Percentiles rank a stretch among this genome's conserved stretches.
These are phyloP conservation scores for Pythium pyrilobum DNA, from an alignment of 352 stramenopile species.

Conservation along the genomic window DNA sequence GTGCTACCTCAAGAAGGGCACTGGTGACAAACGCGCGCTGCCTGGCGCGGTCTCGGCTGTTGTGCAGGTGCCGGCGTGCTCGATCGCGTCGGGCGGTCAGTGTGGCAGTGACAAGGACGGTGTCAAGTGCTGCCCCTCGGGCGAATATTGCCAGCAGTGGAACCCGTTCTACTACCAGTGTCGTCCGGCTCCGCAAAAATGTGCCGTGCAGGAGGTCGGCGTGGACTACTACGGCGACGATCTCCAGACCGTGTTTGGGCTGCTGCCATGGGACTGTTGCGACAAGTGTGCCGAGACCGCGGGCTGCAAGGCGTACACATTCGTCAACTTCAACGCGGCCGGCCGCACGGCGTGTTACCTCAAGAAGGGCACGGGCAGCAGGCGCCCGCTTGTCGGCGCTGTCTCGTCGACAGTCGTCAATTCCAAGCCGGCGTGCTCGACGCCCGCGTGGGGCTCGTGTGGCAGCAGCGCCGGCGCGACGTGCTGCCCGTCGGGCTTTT, in stretches of 20 bases:
- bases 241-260: slow-evolving; percentile 33
- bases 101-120: slow-evolving; percentile 20
- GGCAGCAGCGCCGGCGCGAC: slow-evolving; percentile 7
- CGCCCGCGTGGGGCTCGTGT: slow-evolving; percentile 8
- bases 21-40: background rate
- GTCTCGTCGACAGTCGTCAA: slow-evolving; percentile 6
- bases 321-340: slow-evolving; percentile 48
- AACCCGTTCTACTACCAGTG: slow-evolving; percentile 63
- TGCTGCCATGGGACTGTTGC: slow-evolving; percentile 38
- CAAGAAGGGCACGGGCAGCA: slow-evolving; percentile 23
- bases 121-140: slow-evolving; percentile 29
- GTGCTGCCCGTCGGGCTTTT: slow-evolving; percentile 17
- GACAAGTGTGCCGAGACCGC: slow-evolving; percentile 29
- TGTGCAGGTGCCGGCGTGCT: slow-evolving; percentile 2
- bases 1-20: slow-evolving; percentile 19
- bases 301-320: slow-evolving; percentile 50
- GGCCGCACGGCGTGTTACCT: slow-evolving; percentile 47
- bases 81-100: background rate
- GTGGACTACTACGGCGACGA: slow-evolving; percentile 49
- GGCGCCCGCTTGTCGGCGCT: background rate
- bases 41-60: slow-evolving; percentile 19
- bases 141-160: slow-evolving; percentile 60
- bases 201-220: slow-evolving; percentile 29
- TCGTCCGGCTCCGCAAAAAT: slow-evolving; percentile 26
- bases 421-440: background rate